These are phyloP conservation scores for Apiotrichum porosum DNA, from an alignment of 1,284 basidiomycete species.

Conservation along the genomic window DNA sequence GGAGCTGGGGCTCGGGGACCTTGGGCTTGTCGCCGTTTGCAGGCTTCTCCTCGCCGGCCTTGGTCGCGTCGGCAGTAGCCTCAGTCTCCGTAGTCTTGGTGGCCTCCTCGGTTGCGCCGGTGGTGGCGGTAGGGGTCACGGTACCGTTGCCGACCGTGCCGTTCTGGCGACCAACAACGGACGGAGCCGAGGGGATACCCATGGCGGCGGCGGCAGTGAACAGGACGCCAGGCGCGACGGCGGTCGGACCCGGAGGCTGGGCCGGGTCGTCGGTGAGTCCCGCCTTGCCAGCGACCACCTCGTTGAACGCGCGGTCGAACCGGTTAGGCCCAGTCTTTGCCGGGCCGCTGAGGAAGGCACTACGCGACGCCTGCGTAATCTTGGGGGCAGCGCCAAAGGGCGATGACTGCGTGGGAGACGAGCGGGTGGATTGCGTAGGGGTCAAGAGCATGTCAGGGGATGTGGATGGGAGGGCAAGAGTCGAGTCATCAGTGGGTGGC, in stretches of 20 bases:
- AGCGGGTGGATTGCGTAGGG: conserved; percentile 31
- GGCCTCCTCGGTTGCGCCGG: too few relatives aligned
- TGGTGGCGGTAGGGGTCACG: not conserved
- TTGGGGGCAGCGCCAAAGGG: conserved; percentile 34
- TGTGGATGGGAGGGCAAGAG: not conserved
- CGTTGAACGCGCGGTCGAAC: conserved; percentile 45
- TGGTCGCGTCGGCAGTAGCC: not conserved
- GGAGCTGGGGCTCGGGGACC: conserved; percentile 29
- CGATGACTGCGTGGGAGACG: conserved; percentile 30
- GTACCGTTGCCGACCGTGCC: not conserved
- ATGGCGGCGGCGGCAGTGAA: conserved; percentile 35
- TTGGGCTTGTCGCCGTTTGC: conserved; percentile 10
- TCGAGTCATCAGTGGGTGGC: conserved; percentile 22
- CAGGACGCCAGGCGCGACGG: conserved; percentile 43
- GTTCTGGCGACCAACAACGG: conserved; percentile 20
- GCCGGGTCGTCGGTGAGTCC: conserved; percentile 35
- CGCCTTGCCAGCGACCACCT: conserved; percentile 43
- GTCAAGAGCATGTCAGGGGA: conserved; percentile 21
- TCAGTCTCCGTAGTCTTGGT: not conserved
- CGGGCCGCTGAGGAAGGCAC: conserved; percentile 28
- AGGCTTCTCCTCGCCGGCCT: not conserved
- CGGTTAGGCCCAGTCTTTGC: conserved; percentile 25
- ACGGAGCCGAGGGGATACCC: conserved; percentile 38
- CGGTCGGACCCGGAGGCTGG: conserved; percentile 25
- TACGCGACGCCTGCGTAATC: conserved; percentile 29